These are phyloP conservation scores for Chrysanthemum seticuspe DNA, from an alignment of 129 eudicot genomes.

Conservation along the genomic window DNA sequence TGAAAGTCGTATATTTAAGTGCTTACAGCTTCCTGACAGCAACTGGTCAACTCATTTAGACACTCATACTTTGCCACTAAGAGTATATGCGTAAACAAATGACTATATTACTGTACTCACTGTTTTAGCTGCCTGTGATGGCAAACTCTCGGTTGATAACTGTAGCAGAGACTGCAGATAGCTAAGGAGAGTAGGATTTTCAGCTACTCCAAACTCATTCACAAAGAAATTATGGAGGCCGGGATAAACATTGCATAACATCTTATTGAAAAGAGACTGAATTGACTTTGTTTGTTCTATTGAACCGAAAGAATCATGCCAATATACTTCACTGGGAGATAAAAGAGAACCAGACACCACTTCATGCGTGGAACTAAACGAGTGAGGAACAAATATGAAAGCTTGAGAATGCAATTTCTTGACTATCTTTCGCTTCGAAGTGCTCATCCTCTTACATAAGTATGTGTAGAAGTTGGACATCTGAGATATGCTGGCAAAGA, in stretches of 20 bases:
- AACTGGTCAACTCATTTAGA: no score
- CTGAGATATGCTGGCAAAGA: slow-evolving; percentile 57
- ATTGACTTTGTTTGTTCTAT: slow-evolving; percentile 33
- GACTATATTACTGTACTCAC: slow-evolving; percentile 32
- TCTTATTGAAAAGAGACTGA: slow-evolving; percentile 28
- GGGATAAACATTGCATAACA: slow-evolving; percentile 51
- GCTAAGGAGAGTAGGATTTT: slow-evolving; percentile 48
- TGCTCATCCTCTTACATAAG: slow-evolving; percentile 55
- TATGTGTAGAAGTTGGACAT: slow-evolving; percentile 64
- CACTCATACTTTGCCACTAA: no score
- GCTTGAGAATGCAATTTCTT: slow-evolving; percentile 42
- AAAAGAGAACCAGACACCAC: slow-evolving; percentile 53
- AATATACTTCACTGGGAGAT: slow-evolving; percentile 60
- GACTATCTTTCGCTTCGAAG: slow-evolving; percentile 39
- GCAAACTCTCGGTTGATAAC: slow-evolving; percentile 43
- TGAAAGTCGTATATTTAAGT: no score
- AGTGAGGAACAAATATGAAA: background rate
- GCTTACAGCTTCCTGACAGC: no score
- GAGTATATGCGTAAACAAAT: no score
- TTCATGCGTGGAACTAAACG: slow-evolving; percentile 29
- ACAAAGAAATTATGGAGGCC: slow-evolving; percentile 66
- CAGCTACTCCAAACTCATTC: slow-evolving; percentile 66
- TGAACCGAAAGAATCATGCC: slow-evolving; percentile 66
- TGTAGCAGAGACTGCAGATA: slow-evolving; percentile 65
- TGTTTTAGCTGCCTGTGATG: slow-evolving; percentile 51